phyloP scores from a whole-genome alignment of 2,329 filamentous ascomycete species.

The Aspergillus sp. region DNA sequence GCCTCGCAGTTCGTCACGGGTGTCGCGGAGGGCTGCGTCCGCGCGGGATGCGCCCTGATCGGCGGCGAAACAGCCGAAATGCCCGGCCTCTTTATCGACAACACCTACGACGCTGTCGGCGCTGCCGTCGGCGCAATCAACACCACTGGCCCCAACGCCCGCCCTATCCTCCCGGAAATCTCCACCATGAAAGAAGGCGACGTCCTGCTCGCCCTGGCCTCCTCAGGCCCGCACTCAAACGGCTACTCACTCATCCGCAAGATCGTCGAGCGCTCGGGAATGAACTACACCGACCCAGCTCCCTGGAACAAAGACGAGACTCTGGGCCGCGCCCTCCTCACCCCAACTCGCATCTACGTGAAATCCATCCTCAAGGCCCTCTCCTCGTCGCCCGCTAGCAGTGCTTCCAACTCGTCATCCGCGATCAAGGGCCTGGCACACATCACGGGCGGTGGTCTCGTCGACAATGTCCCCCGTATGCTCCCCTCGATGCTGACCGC shows the following conservation, averaged over 20 bases:
- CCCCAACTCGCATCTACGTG: slow-evolving; percentile 91
- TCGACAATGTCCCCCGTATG: slow-evolving; percentile 93
- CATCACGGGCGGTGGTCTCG: slow-evolving; percentile 89
- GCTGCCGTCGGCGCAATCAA: slow-evolving; percentile 79
- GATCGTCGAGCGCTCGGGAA: slow-evolving; percentile 66
- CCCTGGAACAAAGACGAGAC: slow-evolving; percentile 70
- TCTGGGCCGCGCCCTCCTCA: slow-evolving; percentile 71
- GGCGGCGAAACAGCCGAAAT: slow-evolving; percentile 98
- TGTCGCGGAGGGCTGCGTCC: slow-evolving; percentile 77
- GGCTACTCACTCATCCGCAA: slow-evolving; percentile 94
- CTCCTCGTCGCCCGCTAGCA: slow-evolving; percentile 37
- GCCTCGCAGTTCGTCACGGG: slow-evolving; percentile 85
- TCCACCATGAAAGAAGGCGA: slow-evolving; percentile 74
- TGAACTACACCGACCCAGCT: slow-evolving; percentile 64
- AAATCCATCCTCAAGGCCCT: slow-evolving; percentile 67
- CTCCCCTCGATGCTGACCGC: slow-evolving; percentile 71
- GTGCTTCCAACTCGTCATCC: slow-evolving; percentile 50
- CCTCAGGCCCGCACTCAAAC: slow-evolving; percentile 88
- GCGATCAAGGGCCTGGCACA: slow-evolving; percentile 85
- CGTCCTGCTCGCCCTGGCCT: slow-evolving; percentile 75
- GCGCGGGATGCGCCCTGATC: slow-evolving; percentile 83
- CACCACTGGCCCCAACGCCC: slow-evolving; percentile 44
- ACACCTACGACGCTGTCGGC: slow-evolving; percentile 90
- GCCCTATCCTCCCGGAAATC: slow-evolving; percentile 66
- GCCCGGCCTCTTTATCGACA: slow-evolving; percentile 84